Conservation (phyloP, 2,329 filamentous ascomycete species). For the Phialophora tarda region DNA sequence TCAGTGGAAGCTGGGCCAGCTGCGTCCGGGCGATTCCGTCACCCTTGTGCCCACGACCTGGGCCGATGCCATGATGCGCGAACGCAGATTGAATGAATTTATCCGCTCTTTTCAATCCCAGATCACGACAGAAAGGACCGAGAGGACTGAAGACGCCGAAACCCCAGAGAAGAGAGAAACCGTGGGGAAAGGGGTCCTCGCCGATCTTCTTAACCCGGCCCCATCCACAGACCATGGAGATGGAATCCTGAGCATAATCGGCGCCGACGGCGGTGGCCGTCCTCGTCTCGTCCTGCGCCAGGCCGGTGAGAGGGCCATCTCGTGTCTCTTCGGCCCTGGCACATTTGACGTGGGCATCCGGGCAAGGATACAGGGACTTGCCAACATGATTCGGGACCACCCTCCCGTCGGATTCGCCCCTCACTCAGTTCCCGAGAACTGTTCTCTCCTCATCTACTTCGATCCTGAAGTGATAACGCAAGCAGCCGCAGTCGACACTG, state of each 20-base stretch:
- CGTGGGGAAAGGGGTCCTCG: no score
- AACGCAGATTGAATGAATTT: neutral
- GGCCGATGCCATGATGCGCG: neutral
- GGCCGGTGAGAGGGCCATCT: constrained; percentile 9
- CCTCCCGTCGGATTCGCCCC: constrained; percentile 1
- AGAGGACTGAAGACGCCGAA: no score
- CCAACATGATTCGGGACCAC: neutral
- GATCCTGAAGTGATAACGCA: constrained; percentile 9
- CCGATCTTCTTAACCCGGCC: no score
- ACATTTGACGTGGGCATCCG: constrained; percentile 4
- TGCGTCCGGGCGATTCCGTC: constrained; percentile 46
- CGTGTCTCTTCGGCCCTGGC: neutral
- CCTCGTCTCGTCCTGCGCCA: constrained; percentile 3
- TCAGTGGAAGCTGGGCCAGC: constrained; percentile 65
- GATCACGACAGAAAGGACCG: no score
- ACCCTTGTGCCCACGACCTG: constrained; percentile 4
- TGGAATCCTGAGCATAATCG: no score
- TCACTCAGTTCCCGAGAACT: neutral
- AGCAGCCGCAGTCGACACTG: neutral
- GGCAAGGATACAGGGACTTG: constrained; percentile 2
- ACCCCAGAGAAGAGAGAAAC: no score
- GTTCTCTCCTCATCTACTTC: constrained; percentile 4
- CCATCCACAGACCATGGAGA: no score
- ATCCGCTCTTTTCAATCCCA: neutral
- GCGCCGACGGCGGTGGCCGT: no score